phyloP scores from a whole-genome alignment of 345 rosid genomes.

The Mangifera indica region DNA sequence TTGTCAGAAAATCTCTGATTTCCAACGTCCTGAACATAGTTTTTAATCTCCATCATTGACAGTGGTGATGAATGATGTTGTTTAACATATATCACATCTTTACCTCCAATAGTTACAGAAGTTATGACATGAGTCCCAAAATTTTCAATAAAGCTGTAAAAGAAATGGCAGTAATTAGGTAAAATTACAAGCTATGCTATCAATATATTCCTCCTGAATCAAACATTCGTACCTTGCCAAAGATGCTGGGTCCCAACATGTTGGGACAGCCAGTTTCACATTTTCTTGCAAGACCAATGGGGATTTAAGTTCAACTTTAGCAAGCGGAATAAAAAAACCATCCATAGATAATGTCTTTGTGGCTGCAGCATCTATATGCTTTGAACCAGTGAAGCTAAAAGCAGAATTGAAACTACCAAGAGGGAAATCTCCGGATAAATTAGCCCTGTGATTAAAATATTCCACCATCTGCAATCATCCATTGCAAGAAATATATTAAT shows the following conservation, averaged over 20 bases:
- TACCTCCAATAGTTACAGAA: conserved; percentile 74
- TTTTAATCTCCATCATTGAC: conserved; percentile 55
- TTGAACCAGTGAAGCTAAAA: conserved; percentile 63
- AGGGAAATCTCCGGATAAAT: conserved; percentile 45
- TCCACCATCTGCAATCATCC: conserved; percentile 57
- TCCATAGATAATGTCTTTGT: conserved; percentile 63
- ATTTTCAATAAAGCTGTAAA: conserved; percentile 66
- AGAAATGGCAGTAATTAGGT: conserved; percentile 19
- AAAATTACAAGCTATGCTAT: neutral
- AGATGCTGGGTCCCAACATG: conserved; percentile 60
- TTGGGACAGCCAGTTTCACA: conserved; percentile 53
- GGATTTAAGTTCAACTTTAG: conserved; percentile 48
- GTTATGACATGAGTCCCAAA: conserved; percentile 71
- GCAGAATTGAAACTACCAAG: conserved; percentile 67
- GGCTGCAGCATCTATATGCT: conserved; percentile 51
- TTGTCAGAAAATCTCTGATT: conserved; percentile 59
- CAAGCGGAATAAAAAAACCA: conserved; percentile 61
- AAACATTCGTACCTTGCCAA: conserved; percentile 54
- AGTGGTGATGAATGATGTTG: conserved; percentile 71
- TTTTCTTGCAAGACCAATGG: conserved; percentile 47
- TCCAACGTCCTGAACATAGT: conserved; percentile 62
- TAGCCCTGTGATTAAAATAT: conserved; percentile 51
- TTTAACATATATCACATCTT: conserved; percentile 66
- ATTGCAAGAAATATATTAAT: conserved; percentile 13
- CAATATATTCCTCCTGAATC: conserved; percentile 8